Base-by-base conservation (phyloP, 345 rosid genomes). In the Moricandia moricandioides region DNA sequence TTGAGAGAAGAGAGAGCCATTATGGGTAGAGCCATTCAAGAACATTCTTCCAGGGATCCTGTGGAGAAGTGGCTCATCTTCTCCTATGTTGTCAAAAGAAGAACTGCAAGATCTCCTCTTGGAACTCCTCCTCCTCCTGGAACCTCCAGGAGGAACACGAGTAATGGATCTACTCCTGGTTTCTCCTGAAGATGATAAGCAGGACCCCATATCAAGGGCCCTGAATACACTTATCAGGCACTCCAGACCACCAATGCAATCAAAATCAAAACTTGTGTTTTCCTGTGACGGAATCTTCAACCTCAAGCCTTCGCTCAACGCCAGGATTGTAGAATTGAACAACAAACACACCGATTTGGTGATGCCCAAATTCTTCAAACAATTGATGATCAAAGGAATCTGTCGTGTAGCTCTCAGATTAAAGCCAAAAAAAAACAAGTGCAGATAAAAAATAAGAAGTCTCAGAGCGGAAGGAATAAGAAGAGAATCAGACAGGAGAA, bases 131-230 rank as follows among this genome's bases (percentile, higher is more conserved):
- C 86, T 85, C 82, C 84, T 90, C 86, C 82, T 79, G 14, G 51
- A 1, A 5, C 1, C 17, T 4, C 51, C 16, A 5, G 51, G 51
- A 43, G 51, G 51, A 45, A 83, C 16, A 5, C 17, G 51, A 43
- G 51, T 16, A 45, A 83, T 70, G 75, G 96, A 85, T 88, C 47
- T 40, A 13, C 47, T 43, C 0, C 85, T 81, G 83, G 89, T 85
- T 78, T 85, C 97, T 16, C 65, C 69, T n/a, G 79, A 61, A 16
- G 87, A 82, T 72, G 98, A 88, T 74, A 92, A 92, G 93, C 97
- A 95, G 96, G 97, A 95, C 87, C 97, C 99, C 99, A 90, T 88
- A 79, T 88, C 89, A 45, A 95, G 99, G 96, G 97, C 99, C 90
- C 99, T 92, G 91, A 95, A 72, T 59, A 95, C 78, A 72, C 72